A percentile compares a stretch with the other conserved stretches of the same genome.
Conservation (phyloP, 257 asterid genomes). For the Solanum neorickii region DNA sequence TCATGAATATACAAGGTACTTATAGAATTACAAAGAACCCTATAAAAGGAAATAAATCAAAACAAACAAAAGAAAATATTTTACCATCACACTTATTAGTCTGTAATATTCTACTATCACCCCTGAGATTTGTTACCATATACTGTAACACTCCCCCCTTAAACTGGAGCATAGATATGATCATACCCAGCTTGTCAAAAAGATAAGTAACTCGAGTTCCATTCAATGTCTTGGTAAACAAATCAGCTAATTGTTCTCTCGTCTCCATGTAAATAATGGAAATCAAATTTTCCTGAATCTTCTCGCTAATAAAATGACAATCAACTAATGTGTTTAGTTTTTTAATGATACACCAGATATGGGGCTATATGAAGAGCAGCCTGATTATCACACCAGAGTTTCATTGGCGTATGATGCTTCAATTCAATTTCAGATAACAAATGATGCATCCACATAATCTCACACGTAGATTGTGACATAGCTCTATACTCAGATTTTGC, state of each 20-base stretch:
- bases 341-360: neutral
- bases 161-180: neutral
- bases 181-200: neutral
- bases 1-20: neutral
- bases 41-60: neutral
- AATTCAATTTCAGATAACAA: neutral
- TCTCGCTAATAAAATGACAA: neutral
- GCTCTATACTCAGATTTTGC: neutral
- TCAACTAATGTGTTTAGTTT: neutral
- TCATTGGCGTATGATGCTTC: neutral
- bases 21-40: neutral
- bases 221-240: neutral
- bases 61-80: neutral
- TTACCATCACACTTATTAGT: neutral
- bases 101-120: neutral
- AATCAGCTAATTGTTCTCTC: neutral
- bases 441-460: neutral
- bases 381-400: neutral
- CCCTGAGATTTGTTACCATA: neutral
- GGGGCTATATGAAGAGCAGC: neutral
- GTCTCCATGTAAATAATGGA: neutral
- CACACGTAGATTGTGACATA: neutral
- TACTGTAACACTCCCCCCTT: neutral
- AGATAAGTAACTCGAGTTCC: neutral
- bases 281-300: neutral